Evolutionary conservation across 768 basidiomycete species (phyloP).

Genomic region (Podaxis pistillaris): DNA sequence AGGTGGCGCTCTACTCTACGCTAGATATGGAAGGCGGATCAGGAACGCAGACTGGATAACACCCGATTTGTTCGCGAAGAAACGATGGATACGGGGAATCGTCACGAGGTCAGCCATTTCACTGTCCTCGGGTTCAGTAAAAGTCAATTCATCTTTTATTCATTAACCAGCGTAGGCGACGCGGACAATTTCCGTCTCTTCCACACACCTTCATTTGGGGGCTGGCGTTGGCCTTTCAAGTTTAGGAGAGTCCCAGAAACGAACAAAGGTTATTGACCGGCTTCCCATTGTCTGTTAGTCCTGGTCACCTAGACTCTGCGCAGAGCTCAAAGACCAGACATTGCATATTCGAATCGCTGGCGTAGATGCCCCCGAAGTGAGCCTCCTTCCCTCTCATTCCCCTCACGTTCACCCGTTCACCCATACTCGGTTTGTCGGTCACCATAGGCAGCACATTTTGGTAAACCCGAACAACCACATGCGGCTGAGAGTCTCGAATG

Average conservation of each 20-base stretch:
- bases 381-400: slow-evolving; percentile 10
- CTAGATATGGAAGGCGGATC: slow-evolving; percentile 58
- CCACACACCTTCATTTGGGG: slow-evolving; percentile 80
- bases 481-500: slow-evolving; percentile 73
- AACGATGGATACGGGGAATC: slow-evolving; percentile 72
- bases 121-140: not conserved
- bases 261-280: slow-evolving; percentile 46
- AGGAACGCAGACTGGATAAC: slow-evolving; percentile 69
- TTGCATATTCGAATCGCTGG: slow-evolving; percentile 88
- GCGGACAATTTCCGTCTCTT: slow-evolving; percentile 87
- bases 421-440: not conserved
- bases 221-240: slow-evolving; percentile 65
- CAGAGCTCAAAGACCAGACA: slow-evolving; percentile 78
- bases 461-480: slow-evolving; percentile 74
- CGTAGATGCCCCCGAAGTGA: slow-evolving; percentile 90
- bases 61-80: slow-evolving; percentile 52
- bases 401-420: not conserved
- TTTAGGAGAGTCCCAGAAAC: slow-evolving; percentile 60
- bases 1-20: slow-evolving; percentile 36
- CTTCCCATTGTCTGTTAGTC: not conserved
- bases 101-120: slow-evolving; percentile 65
- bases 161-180: slow-evolving; percentile 66
- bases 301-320: slow-evolving; percentile 3
- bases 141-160: slow-evolving; percentile 1
- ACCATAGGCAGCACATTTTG: slow-evolving; percentile 75